A percentile compares a stretch with the other conserved stretches of the same genome.
These are phyloP conservation scores for Eremochloa ophiuroides DNA, from an alignment of 176 grass and related monocot genomes.

Conservation along the genomic window DNA sequence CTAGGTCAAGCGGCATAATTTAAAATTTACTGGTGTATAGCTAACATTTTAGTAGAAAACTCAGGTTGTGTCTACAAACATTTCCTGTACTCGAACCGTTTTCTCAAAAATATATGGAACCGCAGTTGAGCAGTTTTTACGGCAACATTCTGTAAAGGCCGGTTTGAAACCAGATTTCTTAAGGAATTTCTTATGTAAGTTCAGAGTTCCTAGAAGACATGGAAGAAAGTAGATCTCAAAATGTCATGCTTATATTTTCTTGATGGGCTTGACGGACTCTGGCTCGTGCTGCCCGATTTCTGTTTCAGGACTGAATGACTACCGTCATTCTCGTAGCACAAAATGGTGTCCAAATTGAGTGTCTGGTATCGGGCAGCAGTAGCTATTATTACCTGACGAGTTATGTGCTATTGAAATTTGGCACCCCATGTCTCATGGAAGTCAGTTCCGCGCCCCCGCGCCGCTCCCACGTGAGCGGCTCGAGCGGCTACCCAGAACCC, in stretches of 20 bases:
- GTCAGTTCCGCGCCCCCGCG: too few relatives aligned
- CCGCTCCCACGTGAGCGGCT: too few relatives aligned
- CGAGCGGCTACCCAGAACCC: too few relatives aligned
- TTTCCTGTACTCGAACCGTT: not conserved
- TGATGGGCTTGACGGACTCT: not conserved
- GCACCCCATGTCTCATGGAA: too few relatives aligned
- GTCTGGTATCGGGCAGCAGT: not conserved
- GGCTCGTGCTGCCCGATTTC: not conserved
- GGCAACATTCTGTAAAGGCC: not conserved
- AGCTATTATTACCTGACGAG: not conserved
- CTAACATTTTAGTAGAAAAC: not conserved
- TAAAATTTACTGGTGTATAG: slow-evolving; percentile 10
- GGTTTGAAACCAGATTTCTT: not conserved
- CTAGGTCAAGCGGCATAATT: not conserved
- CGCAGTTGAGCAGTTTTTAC: not conserved
- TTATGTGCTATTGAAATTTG: not conserved
- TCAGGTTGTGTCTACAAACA: not conserved
- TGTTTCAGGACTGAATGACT: not conserved
- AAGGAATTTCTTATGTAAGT: not conserved
- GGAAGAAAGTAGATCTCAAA: not conserved
- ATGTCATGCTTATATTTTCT: not conserved
- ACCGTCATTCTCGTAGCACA: not conserved
- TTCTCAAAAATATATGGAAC: not conserved
- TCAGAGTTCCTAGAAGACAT: not conserved
- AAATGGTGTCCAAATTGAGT: not conserved